Evolutionary conservation across 2,329 filamentous ascomycete genomes (phyloP), one percentile per base, ranked within the genome.

Genomic region (Aureobasidium sp.): DNA sequence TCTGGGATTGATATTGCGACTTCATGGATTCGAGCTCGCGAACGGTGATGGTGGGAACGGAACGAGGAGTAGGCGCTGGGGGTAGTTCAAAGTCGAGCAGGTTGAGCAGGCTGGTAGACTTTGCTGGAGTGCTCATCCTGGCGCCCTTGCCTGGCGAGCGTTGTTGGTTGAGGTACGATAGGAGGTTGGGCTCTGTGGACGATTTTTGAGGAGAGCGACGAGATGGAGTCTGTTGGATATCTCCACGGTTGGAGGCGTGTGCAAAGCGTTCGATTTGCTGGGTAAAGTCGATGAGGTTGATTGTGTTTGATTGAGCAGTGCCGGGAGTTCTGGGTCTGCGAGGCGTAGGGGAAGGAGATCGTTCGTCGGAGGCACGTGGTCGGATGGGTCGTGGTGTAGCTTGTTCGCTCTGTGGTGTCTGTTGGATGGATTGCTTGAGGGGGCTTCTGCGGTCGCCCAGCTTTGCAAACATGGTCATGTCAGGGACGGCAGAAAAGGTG

Each of bases 1-100:
- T 96, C 72, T 97, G 90, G 0, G 92, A 96, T 57, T 95, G 81
- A 69, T 96, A 95, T 27, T 83, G 84, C 0, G 92, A 97, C 73
- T 97, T 97, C 64, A 97, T 81, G 15, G 89, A 90, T 72, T 99
- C 94, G 2, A 97, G 80, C 76, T 99, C 94, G 37, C 94, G 86
- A 1, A 94, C 90, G 1, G 92, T 96, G 67, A 97, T 88, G 9
- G 88, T 90, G 0, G 94, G 94, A 40, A 97, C 84, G 61, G 91
- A 96, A 64, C 93, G 86, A 15, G 94, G 94, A 0, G 94, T 97
- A 1, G 93, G 91, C 67, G 91, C 86, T 0, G 93, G 91, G n/a
- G 92, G 91, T 11, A 97, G 88, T 69, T 97, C 94, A 71, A 95
- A 94, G 74, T 96, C 91, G 50, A 95, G 83, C 47, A 94, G 82